These are phyloP conservation scores for Plasmodium billcollinsi DNA, from an alignment of 169 alveolate species.

Conservation along the genomic window DNA sequence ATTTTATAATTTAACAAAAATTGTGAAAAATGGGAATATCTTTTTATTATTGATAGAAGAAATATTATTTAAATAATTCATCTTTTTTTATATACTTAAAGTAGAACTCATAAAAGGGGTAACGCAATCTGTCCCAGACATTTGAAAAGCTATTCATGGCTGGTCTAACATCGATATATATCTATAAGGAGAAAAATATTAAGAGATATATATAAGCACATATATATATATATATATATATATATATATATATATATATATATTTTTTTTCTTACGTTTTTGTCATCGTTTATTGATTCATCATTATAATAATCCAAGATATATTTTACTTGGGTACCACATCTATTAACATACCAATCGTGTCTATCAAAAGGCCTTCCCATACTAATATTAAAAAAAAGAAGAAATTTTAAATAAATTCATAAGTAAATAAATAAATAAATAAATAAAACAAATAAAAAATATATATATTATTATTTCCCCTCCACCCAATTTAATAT, in stretches of 20 bases:
- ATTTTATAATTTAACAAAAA: background rate
- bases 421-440: conserved; percentile 3
- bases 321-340: conserved; percentile 88
- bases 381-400: conserved; percentile 46
- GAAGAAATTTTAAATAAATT: background rate
- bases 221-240: background rate
- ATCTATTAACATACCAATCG: conserved; percentile 89
- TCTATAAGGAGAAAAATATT: conserved; percentile 48
- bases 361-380: conserved; percentile 90
- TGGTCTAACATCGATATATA: conserved; percentile 86
- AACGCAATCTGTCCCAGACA: conserved; percentile 80
- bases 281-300: conserved; percentile 81
- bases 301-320: conserved; percentile 90
- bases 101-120: conserved; percentile 70
- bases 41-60: conserved; percentile 3
- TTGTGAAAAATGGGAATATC: background rate
- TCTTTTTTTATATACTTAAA: conserved; percentile 54
- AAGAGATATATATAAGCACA: background rate
- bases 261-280: conserved; percentile 55
- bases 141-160: conserved; percentile 84
- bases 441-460: background rate
- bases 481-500: too few species aligned
- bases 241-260: background rate
- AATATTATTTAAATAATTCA: conserved; percentile 23
- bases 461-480: background rate